A percentile compares a stretch with the other conserved stretches of the same genome.
These are phyloP conservation scores for Cordyceps pruinosa DNA, from an alignment of 2,329 filamentous ascomycete species.

Conservation along the genomic window DNA sequence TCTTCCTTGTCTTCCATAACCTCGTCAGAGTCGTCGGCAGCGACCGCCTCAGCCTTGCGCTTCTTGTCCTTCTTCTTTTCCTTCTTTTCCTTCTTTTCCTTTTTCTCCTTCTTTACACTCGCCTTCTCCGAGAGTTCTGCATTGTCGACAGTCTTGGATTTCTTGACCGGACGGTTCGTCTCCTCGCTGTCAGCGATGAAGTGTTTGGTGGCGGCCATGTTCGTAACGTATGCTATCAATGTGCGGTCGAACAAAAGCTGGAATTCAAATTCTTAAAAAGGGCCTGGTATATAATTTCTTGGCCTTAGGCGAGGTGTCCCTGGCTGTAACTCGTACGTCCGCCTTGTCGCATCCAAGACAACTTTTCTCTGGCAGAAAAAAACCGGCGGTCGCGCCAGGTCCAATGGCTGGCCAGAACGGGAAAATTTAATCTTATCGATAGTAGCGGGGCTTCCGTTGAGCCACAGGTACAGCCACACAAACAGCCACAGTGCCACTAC, in stretches of 20 bases:
- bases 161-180: slow-evolving; percentile 30
- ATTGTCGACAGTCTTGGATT: slow-evolving; percentile 30
- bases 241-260: neutral
- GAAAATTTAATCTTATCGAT: slow-evolving; percentile 28
- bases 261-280: neutral
- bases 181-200: slow-evolving; percentile 30
- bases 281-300: no score
- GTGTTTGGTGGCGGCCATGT: slow-evolving; percentile 37
- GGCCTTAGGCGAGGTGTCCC: no score
- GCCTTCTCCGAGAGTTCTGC: slow-evolving; percentile 23
- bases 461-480: slow-evolving; percentile 10
- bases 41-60: slow-evolving; percentile 19
- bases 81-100: slow-evolving; percentile 26
- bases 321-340: no score
- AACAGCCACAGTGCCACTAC: neutral
- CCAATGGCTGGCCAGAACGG: slow-evolving; percentile 4
- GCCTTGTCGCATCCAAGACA: neutral
- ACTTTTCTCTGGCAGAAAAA: slow-evolving; percentile 8
- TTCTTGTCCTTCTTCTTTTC: slow-evolving; percentile 19
- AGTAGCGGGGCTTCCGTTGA: slow-evolving; percentile 14
- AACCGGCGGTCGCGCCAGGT: slow-evolving; percentile 9
- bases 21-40: slow-evolving; percentile 18
- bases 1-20: slow-evolving; percentile 27
- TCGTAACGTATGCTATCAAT: neutral
- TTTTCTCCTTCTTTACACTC: slow-evolving; percentile 34